Evolutionary conservation across 2,329 filamentous ascomycete genomes (phyloP).

Genomic region (Colletotrichum sp.): DNA sequence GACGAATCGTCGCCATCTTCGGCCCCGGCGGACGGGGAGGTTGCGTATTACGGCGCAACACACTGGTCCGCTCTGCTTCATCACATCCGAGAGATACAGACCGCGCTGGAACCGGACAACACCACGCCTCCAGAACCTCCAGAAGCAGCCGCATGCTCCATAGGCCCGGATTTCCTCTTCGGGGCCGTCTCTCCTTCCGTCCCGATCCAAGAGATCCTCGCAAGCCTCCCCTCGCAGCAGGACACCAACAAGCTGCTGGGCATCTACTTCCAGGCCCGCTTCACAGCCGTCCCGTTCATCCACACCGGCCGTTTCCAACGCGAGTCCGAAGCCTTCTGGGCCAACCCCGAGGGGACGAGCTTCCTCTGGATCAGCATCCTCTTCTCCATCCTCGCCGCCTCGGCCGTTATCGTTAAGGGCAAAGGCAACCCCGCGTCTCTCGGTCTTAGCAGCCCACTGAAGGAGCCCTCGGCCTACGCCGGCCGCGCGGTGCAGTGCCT

Average conservation of each 20-base stretch:
- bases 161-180: slow-evolving; percentile 37
- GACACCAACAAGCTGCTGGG: slow-evolving; percentile 40
- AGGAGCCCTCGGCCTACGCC: slow-evolving; percentile 35
- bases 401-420: slow-evolving; percentile 37
- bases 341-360: slow-evolving; percentile 38
- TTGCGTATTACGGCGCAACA: slow-evolving; percentile 39
- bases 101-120: slow-evolving; percentile 29
- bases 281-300: slow-evolving; percentile 40
- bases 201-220: slow-evolving; percentile 34
- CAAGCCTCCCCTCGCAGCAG: slow-evolving; percentile 37
- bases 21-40: not conserved
- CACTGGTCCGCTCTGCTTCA: slow-evolving; percentile 47
- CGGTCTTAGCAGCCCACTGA: slow-evolving; percentile 25
- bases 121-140: not conserved
- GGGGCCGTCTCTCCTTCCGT: slow-evolving; percentile 27
- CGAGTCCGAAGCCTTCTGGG: slow-evolving; percentile 54
- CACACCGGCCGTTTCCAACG: slow-evolving; percentile 51
- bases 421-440: slow-evolving; percentile 30
- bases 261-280: slow-evolving; percentile 44
- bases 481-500: slow-evolving; percentile 50
- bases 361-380: slow-evolving; percentile 57
- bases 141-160: slow-evolving; percentile 20
- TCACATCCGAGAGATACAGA: slow-evolving; percentile 45
- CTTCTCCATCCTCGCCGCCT: slow-evolving; percentile 50
- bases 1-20: not conserved